phyloP scores from a whole-genome alignment of 192 early-diverging fungal genomes.

The Backusella macrospora region DNA sequence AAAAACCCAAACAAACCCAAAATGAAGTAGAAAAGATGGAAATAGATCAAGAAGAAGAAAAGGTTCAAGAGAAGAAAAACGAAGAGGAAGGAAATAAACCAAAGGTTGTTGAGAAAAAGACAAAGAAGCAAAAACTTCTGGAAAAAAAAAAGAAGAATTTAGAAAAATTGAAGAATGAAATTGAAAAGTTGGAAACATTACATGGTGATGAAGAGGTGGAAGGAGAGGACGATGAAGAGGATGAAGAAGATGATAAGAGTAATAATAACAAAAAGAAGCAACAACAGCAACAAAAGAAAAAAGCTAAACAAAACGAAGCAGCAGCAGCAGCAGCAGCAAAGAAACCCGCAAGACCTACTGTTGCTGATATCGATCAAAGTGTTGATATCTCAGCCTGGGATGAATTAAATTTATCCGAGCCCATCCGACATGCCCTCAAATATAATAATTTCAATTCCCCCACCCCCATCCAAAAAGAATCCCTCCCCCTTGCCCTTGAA shows the following conservation, averaged over 20 bases:
- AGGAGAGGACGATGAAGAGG: not conserved
- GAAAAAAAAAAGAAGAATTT: constrained; percentile 23
- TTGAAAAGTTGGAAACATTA: constrained; percentile 39
- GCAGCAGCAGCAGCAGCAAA: constrained; percentile 14
- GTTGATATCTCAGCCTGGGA: constrained; percentile 78
- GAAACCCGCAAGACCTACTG: constrained; percentile 7
- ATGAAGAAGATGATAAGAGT: constrained; percentile 43
- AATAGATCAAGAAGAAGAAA: not conserved
- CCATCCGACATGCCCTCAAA: constrained; percentile 68
- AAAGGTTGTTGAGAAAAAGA: constrained; percentile 19
- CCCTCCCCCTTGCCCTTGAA: constrained; percentile 70
- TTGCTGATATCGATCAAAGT: constrained; percentile 45
- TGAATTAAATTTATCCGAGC: constrained; percentile 54
- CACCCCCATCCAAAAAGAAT: constrained; percentile 85
- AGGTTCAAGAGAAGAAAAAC: constrained; percentile 6
- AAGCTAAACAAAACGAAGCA: constrained; percentile 12
- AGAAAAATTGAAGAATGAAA: constrained; percentile 19
- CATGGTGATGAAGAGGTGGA: constrained; percentile 28
- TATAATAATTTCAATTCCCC: constrained; percentile 75
- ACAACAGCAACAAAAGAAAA: constrained; percentile 30
- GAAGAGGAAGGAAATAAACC: constrained; percentile 11
- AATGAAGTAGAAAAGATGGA: not conserved
- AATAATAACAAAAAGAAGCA: constrained; percentile 28
- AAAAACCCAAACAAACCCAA: not conserved
- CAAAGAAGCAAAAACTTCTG: constrained; percentile 13